phyloP scores from a whole-genome alignment of 257 asterid genomes.

The Plantago major region DNA sequence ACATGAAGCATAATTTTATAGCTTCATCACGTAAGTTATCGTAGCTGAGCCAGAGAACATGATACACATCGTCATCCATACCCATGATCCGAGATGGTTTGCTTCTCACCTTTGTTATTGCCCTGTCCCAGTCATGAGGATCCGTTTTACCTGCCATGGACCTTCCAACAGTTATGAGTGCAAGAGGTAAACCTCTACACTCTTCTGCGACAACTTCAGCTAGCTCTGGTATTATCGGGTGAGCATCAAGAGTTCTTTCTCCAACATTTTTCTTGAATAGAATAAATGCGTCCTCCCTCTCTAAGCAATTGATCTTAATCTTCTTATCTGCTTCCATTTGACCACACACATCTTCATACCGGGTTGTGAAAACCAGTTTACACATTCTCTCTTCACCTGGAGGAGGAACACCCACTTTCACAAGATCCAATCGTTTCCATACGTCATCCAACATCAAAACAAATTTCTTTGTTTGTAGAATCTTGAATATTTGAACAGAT shows the following conservation, averaged over 20 bases:
- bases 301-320: conserved; percentile 21
- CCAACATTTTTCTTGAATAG: conserved; percentile 25
- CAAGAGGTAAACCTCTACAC: conserved; percentile 26
- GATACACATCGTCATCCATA: conserved; percentile 21
- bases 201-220: conserved; percentile 22
- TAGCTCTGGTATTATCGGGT: conserved; percentile 18
- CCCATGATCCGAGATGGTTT: conserved; percentile 23
- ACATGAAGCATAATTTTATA: conserved; percentile 18
- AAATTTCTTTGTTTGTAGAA: conserved; percentile 18
- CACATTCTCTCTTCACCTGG: conserved; percentile 13
- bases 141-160: conserved; percentile 22
- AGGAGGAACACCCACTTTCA: conserved; percentile 25
- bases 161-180: conserved; percentile 25
- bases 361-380: conserved; percentile 22
- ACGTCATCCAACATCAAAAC: conserved; percentile 23
- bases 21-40: conserved; percentile 17
- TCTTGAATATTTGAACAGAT: conserved; percentile 20
- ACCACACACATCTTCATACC: conserved; percentile 18
- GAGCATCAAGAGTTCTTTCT: conserved; percentile 15
- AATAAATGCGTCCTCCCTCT: conserved; percentile 19
- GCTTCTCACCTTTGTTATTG: conserved; percentile 14
- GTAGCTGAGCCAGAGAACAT: conserved; percentile 21
- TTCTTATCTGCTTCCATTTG: conserved; percentile 20
- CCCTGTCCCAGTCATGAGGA: conserved; percentile 28
- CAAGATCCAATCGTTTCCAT: conserved; percentile 24